A percentile compares a stretch with the other conserved stretches of the same genome.
phyloP scores from a whole-genome alignment of 805 yeast species.

The Ogataea trehaloabstinens region DNA sequence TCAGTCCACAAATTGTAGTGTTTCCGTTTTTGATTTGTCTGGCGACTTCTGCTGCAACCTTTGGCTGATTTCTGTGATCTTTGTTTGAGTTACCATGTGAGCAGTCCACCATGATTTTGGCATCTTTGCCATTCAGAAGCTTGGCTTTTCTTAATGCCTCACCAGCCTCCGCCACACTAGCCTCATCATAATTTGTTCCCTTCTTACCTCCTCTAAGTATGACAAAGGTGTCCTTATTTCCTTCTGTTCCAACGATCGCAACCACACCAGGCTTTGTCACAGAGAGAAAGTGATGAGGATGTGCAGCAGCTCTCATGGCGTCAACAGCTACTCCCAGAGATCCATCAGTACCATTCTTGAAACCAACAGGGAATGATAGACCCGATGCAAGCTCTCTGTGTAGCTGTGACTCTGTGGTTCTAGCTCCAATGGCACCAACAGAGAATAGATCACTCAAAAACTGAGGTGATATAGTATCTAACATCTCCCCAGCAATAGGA shows the following conservation, averaged over 20 bases:
- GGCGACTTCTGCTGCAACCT: constrained; percentile 74
- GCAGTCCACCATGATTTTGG: constrained; percentile 93
- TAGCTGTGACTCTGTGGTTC: constrained; percentile 97
- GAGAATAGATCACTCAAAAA: constrained; percentile 90
- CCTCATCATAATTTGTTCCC: constrained; percentile 86
- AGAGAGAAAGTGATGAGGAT: constrained; percentile 90
- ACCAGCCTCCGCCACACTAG: constrained; percentile 66
- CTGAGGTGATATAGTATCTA: constrained; percentile 97
- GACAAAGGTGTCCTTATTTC: constrained; percentile 86
- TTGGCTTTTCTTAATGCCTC: constrained; percentile 51
- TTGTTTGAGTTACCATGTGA: constrained; percentile 95
- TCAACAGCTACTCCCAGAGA: constrained; percentile 91
- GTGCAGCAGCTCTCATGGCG: constrained; percentile 88
- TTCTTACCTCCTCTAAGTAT: constrained; percentile 94
- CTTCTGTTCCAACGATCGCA: constrained; percentile 94
- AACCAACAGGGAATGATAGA: constrained; percentile 95
- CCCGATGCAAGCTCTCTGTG: constrained; percentile 98
- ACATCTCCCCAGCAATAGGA: constrained; percentile 97
- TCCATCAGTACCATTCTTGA: constrained; percentile 98
- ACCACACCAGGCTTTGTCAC: constrained; percentile 96
- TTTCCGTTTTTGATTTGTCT: constrained; percentile 79
- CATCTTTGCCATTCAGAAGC: constrained; percentile 35
- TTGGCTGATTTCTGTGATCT: constrained; percentile 90
- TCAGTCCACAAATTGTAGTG: constrained; percentile 79
- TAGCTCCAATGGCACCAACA: constrained; percentile 97